Evolutionary conservation across 306 rosid species (phyloP).

Genomic region (Arachis hypogaea): DNA sequence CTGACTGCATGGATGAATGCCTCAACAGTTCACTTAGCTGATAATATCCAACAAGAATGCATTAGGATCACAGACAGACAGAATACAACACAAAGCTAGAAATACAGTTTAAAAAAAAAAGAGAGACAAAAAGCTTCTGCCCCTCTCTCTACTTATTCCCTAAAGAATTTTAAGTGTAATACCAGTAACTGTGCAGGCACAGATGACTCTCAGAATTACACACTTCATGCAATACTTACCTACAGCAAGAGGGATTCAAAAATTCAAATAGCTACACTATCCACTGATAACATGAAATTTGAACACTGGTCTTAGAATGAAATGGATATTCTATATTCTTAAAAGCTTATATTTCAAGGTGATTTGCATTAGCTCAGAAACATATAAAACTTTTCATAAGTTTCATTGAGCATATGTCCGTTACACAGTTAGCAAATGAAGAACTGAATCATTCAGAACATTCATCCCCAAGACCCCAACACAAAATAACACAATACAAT

Average conservation of each 20-base stretch:
- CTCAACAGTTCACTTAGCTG: conserved; percentile 81
- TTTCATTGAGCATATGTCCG: conserved; percentile 3
- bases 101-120: conserved; percentile 19
- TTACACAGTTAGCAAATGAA: conserved; percentile 12
- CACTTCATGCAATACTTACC: conserved; percentile 13
- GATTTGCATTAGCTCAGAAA: conserved; percentile 25
- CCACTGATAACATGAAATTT: conserved; percentile 7
- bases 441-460: neutral
- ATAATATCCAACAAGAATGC: conserved; percentile 38
- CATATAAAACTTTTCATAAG: conserved; percentile 2
- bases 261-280: neutral
- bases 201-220: neutral
- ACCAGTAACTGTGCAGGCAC: too few relatives aligned
- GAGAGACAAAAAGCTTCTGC: neutral
- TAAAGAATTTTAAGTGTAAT: neutral
- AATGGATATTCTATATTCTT: neutral
- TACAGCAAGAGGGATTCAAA: neutral
- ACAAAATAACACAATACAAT: conserved; percentile 23
- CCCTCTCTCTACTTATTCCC: neutral
- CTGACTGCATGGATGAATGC: conserved; percentile 69
- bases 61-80: conserved; percentile 28
- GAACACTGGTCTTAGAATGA: conserved; percentile 12
- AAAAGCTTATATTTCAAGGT: conserved; percentile 22
- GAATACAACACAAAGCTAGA: conserved; percentile 21
- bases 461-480: conserved; percentile 14